Base-by-base conservation (phyloP, 2,329 filamentous ascomycete species). In the Penicillium sp. region DNA sequence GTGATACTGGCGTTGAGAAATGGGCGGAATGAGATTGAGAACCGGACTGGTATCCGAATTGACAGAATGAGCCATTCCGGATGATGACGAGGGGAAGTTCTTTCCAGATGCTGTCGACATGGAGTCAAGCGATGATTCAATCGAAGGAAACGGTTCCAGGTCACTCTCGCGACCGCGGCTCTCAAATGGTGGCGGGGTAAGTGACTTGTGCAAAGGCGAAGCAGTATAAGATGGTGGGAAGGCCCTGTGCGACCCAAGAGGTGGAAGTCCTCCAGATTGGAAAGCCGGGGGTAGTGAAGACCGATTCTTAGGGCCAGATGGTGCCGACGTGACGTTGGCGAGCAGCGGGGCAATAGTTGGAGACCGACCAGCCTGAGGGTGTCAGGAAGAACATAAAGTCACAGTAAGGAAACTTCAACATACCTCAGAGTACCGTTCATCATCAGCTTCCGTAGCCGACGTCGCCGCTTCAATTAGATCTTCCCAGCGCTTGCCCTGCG, bases 391-490 rank as follows among this genome's bases (percentile, higher is more conserved):
- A 29, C 15, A 15, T 18, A 15, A 26, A 71, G 18, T 40, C 37
- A 11, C 20, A 22, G 43, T 45, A 22, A 42, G 37, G 33, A 25
- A 42, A 26, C 20, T 22, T 15, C 35, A 57, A 71, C 90, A 95
- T 71, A 93, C 85, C 74, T 96, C 92, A 69, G 83, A 78, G 62
- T 92, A 90, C 69, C 81, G 76, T 61, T 94, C 92, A 72, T 96
- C 91, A 69, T 94, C 83, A 67, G 88, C 93, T 76, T 96, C 92
- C 3, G 91, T 95, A 26, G 92, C 92, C 58, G 91, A 96, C 29
- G 93, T 92, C 52, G 90, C 93, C 50, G 93, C 93, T 74, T 97
- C 92, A 62, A 97, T 95, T 57, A 97, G 81, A 73, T 97, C 93
- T 74, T 96, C 91, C 94, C 93, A 97, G 67, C 93, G 84, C 77